phyloP scores from a whole-genome alignment of 176 grass and related monocot species.

The Oryza longistaminata region DNA sequence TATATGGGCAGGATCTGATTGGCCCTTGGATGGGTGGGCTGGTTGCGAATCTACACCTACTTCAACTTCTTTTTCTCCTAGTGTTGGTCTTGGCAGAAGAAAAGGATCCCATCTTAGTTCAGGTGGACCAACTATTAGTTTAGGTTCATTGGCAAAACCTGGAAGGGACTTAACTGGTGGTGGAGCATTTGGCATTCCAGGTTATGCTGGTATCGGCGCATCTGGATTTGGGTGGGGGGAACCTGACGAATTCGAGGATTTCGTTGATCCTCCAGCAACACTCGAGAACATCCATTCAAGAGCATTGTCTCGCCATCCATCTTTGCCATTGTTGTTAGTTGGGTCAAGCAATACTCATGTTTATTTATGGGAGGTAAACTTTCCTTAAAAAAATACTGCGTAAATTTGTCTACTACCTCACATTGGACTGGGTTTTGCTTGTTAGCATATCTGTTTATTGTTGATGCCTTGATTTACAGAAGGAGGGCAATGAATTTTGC shows the following conservation, averaged over 20 bases:
- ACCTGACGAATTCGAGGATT: conserved; percentile 57
- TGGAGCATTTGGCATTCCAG: conserved; percentile 95
- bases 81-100: conserved; percentile 58
- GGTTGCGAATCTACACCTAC: conserved; percentile 80
- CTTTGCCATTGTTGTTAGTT: conserved; percentile 53
- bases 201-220: conserved; percentile 80
- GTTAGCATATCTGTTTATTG: conserved; percentile 15
- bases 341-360: conserved; percentile 60
- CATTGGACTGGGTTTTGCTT: conserved; percentile 6
- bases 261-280: conserved; percentile 58
- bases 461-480: conserved; percentile 46
- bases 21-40: conserved; percentile 86
- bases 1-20: conserved; percentile 88
- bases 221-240: conserved; percentile 62
- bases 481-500: conserved; percentile 31
- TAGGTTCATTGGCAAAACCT: conserved; percentile 72
- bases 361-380: conserved; percentile 58
- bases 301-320: conserved; percentile 48
- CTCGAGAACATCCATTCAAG: conserved; percentile 63
- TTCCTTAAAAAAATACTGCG: background rate
- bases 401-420: conserved; percentile 5
- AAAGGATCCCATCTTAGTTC: conserved; percentile 64
- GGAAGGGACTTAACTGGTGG: conserved; percentile 87
- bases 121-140: conserved; percentile 53
- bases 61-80: conserved; percentile 71